Evolutionary conservation across 495 filamentous ascomycete species (phyloP).

Genomic region (Margaritispora aquatica): DNA sequence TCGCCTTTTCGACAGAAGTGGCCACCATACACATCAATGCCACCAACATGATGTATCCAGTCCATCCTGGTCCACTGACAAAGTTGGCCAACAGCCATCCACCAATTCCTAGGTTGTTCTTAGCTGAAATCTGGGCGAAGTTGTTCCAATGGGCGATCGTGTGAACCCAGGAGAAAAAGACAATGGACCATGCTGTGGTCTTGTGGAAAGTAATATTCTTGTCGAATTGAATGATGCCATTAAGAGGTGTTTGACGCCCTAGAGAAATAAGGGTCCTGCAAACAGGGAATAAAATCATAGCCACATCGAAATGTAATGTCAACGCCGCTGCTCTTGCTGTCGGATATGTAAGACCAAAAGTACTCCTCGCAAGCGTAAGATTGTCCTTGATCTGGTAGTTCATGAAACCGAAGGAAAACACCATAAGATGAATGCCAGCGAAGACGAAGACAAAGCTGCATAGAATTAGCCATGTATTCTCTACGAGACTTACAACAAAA

Average conservation of each 20-base stretch:
- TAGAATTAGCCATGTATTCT: constrained; percentile 6
- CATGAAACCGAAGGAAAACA: constrained; percentile 70
- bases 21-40: constrained; percentile 60
- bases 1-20: constrained; percentile 63
- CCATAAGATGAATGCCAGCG: constrained; percentile 55
- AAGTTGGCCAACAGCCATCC: constrained; percentile 67
- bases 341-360: constrained; percentile 63
- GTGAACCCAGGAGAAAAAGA: constrained; percentile 76
- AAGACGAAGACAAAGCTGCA: constrained; percentile 65
- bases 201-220: constrained; percentile 82
- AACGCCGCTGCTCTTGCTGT: constrained; percentile 66
- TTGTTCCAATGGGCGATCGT: constrained; percentile 79
- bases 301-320: constrained; percentile 69
- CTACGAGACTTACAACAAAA: constrained; percentile 11
- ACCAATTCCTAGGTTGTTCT: constrained; percentile 63
- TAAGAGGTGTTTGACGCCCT: constrained; percentile 65
- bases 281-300: constrained; percentile 69
- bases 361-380: constrained; percentile 50
- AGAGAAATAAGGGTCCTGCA: constrained; percentile 75
- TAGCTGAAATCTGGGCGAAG: constrained; percentile 64
- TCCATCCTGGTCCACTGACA: constrained; percentile 70
- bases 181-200: constrained; percentile 72
- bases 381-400: constrained; percentile 71
- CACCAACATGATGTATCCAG: constrained; percentile 70
- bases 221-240: constrained; percentile 74